Percentiles rank a stretch among this genome's conserved stretches.
Conservation (phyloP, 805 yeast species). For the Wickerhamiella lipophila region DNA sequence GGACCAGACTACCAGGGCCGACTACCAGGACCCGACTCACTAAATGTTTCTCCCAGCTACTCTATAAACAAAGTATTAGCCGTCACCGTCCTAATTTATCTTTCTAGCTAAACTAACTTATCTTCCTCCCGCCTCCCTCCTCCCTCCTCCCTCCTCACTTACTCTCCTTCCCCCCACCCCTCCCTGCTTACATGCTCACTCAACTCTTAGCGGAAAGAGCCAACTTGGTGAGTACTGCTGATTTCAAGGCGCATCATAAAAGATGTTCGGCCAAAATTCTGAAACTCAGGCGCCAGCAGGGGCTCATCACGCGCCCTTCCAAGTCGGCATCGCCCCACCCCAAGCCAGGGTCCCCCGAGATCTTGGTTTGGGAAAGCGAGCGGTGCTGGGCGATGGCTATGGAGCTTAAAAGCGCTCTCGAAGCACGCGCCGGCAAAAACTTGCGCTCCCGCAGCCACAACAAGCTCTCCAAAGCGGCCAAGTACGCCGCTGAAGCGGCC, state of each 20-base stretch:
- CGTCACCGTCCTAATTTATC: too few species aligned
- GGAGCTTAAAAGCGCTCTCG: conserved; percentile 46
- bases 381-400: conserved; percentile 60
- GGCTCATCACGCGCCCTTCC: conserved; percentile 53
- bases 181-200: conserved; percentile 14
- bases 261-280: conserved; percentile 47
- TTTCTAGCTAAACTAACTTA: too few species aligned
- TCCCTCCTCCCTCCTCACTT: not conserved
- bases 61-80: too few species aligned
- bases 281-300: conserved; percentile 51
- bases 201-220: conserved; percentile 18
- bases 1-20: too few species aligned
- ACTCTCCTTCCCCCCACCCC: not conserved
- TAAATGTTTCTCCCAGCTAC: too few species aligned
- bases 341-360: conserved; percentile 39
- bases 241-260: conserved; percentile 55
- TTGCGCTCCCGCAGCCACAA: conserved; percentile 42
- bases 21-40: too few species aligned
- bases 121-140: not conserved
- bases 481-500: conserved; percentile 33
- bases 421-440: conserved; percentile 36
- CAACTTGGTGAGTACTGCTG: conserved; percentile 47
- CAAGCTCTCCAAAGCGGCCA: conserved; percentile 53
- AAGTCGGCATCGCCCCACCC: conserved; percentile 34
- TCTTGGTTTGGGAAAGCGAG: conserved; percentile 60